Evolutionary conservation across 2,329 filamentous ascomycete species (phyloP).

Genomic region (Aspergillus aculeatus): DNA sequence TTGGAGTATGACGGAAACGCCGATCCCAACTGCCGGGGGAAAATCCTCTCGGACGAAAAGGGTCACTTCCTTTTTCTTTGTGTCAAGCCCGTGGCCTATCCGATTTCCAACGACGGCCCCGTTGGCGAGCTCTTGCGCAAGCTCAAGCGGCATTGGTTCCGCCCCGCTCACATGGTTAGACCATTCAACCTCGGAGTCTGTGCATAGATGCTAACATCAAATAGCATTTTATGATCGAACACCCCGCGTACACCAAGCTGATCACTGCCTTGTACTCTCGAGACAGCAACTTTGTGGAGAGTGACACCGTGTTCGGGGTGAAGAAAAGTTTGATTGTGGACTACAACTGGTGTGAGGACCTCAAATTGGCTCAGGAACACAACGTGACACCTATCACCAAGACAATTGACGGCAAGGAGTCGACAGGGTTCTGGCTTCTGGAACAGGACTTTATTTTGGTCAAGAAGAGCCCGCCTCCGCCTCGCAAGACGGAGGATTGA

Average conservation of each 20-base stretch:
- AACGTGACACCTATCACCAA: constrained; percentile 2
- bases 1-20: constrained; percentile 24
- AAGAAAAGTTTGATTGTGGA: constrained; percentile 32
- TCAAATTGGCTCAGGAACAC: constrained; percentile 26
- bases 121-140: constrained; percentile 21
- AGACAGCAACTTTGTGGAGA: constrained; percentile 29
- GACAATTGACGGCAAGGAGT: constrained; percentile 1
- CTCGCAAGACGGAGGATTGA: constrained; percentile 2
- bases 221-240: not conserved
- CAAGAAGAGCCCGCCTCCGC: constrained; percentile 3
- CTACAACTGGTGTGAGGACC: constrained; percentile 22
- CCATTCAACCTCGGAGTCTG: not conserved
- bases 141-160: constrained; percentile 23
- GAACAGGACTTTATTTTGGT: constrained; percentile 5
- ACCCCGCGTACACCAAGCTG: constrained; percentile 8
- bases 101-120: constrained; percentile 27
- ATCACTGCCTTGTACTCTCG: constrained; percentile 28
- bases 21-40: constrained; percentile 25
- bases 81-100: constrained; percentile 28
- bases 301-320: constrained; percentile 33
- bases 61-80: constrained; percentile 27
- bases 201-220: not conserved
- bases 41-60: constrained; percentile 21
- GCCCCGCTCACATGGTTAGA: constrained; percentile 23
- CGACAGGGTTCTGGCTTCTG: constrained; percentile 5